These are phyloP conservation scores for Scutellaria minor DNA, from an alignment of 257 asterid species.

Conservation along the genomic window DNA sequence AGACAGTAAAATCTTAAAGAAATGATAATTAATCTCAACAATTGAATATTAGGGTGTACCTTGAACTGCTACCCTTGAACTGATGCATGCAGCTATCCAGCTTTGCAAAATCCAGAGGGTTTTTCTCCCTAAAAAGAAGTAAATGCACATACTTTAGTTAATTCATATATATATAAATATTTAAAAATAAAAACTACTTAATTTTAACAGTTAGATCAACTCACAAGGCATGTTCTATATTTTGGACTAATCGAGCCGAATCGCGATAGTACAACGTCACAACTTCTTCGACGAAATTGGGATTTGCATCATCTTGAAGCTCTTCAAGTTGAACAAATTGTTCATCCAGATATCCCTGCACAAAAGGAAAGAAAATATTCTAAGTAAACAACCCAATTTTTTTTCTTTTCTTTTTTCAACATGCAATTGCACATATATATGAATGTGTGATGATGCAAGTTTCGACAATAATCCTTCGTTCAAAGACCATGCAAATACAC, in stretches of 20 bases:
- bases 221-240: conserved; percentile 70
- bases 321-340: conserved; percentile 75
- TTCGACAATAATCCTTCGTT: not conserved
- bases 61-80: conserved; percentile 76
- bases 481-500: not conserved
- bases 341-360: conserved; percentile 78
- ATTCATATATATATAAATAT: not conserved
- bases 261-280: conserved; percentile 71
- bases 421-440: too few relatives aligned
- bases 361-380: not conserved
- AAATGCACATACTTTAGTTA: not conserved
- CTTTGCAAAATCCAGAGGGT: conserved; percentile 51
- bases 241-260: conserved; percentile 57
- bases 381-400: too few relatives aligned
- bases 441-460: not conserved
- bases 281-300: conserved; percentile 80
- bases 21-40: too few relatives aligned
- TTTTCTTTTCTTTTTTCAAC: too few relatives aligned
- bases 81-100: conserved; percentile 75
- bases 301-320: conserved; percentile 75
- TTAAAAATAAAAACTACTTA: not conserved
- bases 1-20: not conserved
- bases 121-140: conserved; percentile 42
- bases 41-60: conserved; percentile 40
- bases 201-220: conserved; percentile 21